phyloP scores from a whole-genome alignment of 1,284 basidiomycete genomes.

The Malassezia dermatis region DNA sequence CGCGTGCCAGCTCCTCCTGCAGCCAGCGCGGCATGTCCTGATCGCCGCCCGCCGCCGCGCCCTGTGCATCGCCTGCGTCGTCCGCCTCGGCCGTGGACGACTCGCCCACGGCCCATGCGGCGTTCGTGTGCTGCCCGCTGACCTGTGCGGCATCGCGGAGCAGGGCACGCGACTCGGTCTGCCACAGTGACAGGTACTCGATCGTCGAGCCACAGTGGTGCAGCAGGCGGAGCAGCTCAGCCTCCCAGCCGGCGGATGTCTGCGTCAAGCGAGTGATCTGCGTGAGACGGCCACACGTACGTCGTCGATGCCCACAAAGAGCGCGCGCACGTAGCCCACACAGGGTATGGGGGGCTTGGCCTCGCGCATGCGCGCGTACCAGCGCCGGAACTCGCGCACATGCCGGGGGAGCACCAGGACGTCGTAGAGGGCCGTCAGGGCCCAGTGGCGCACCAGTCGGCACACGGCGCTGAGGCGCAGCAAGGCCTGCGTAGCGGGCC shows the following conservation, averaged over 20 bases:
- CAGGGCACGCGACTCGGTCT: conserved; percentile 35
- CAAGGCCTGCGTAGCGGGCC: conserved; percentile 22
- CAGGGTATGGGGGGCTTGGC: conserved; percentile 32
- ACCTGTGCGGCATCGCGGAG: conserved; percentile 42
- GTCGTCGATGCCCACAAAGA: conserved; percentile 35
- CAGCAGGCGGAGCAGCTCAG: conserved; percentile 35
- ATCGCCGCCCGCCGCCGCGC: conserved; percentile 6
- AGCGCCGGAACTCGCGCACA: conserved; percentile 42
- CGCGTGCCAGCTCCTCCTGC: conserved; percentile 26
- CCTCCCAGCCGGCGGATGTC: conserved; percentile 42
- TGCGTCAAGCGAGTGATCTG: conserved; percentile 34
- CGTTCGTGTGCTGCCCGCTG: conserved; percentile 12
- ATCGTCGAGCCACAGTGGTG: conserved; percentile 37
- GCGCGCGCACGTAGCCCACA: conserved; percentile 26
- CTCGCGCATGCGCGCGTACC: conserved; percentile 30
- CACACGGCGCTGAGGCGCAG: conserved; percentile 28
- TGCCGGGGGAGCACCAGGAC: conserved; percentile 39
- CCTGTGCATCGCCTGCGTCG: neutral
- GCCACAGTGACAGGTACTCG: conserved; percentile 38
- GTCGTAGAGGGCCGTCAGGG: conserved; percentile 28
- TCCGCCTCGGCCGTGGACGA: neutral
- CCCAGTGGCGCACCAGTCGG: conserved; percentile 27
- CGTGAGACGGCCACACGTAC: conserved; percentile 13
- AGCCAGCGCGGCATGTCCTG: conserved; percentile 44
- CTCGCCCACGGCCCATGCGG: conserved; percentile 32